These are phyloP conservation scores for Penicillium freii DNA, from an alignment of 2,329 filamentous ascomycete genomes.

Conservation along the genomic window DNA sequence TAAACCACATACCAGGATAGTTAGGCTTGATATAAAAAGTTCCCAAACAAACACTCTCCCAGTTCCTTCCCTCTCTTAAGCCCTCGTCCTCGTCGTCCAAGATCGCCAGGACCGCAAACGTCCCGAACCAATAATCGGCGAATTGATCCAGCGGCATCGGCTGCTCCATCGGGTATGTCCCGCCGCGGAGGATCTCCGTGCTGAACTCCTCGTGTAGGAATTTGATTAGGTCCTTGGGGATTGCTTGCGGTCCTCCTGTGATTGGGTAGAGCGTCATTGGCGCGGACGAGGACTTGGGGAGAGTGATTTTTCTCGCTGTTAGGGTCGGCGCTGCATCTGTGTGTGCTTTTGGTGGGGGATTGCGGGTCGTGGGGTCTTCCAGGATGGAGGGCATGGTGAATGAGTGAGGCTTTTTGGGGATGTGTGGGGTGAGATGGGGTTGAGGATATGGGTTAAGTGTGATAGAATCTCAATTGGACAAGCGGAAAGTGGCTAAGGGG, in stretches of 20 bases:
- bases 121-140: conserved; percentile 41
- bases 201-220: conserved; percentile 36
- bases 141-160: conserved; percentile 32
- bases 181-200: conserved; percentile 36
- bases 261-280: conserved; percentile 34
- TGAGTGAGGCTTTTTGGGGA: not conserved
- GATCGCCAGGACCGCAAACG: conserved; percentile 37
- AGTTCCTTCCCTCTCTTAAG: conserved; percentile 30
- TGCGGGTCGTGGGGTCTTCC: conserved; percentile 34
- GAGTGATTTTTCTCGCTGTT: conserved; percentile 23
- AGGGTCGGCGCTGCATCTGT: conserved; percentile 22
- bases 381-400: conserved; percentile 35
- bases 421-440: not conserved
- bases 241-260: conserved; percentile 17
- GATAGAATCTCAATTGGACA: not conserved
- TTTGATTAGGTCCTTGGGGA: conserved; percentile 27
- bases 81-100: conserved; percentile 20
- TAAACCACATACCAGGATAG: conserved; percentile 36
- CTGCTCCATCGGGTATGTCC: conserved; percentile 42
- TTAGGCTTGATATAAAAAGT: conserved; percentile 45
- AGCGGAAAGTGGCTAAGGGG: not conserved
- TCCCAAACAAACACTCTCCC: conserved; percentile 38
- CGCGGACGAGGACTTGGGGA: conserved; percentile 23
- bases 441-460: not conserved
- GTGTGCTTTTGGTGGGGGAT: conserved; percentile 27